These are phyloP conservation scores for Sporothrix euskadiensis DNA, from an alignment of 2,329 filamentous ascomycete species.

Conservation along the genomic window DNA sequence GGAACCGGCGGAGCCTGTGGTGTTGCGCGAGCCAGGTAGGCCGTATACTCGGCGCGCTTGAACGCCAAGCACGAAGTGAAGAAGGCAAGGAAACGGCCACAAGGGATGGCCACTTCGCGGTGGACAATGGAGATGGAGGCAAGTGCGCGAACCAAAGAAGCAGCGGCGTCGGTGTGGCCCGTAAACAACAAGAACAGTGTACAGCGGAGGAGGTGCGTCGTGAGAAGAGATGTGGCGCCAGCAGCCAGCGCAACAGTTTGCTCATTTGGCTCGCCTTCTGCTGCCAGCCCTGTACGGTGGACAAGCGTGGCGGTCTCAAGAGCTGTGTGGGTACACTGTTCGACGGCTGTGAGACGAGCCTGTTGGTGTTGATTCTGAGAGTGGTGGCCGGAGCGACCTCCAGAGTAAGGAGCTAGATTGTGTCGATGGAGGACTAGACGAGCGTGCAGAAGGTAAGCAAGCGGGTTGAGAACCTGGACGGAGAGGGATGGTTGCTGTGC, in stretches of 20 bases:
- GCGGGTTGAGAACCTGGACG: slow-evolving; percentile 70
- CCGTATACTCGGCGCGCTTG: slow-evolving; percentile 46
- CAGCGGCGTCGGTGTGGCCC: slow-evolving; percentile 70
- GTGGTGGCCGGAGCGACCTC: not conserved
- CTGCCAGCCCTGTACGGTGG: slow-evolving; percentile 48
- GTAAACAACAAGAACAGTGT: slow-evolving; percentile 76
- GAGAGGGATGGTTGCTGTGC: slow-evolving; percentile 54
- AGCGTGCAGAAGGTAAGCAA: slow-evolving; percentile 77
- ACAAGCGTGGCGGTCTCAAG: slow-evolving; percentile 78
- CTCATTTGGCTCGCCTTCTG: slow-evolving; percentile 44
- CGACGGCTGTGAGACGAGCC: slow-evolving; percentile 69
- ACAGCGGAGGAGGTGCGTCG: slow-evolving; percentile 85
- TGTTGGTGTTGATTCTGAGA: not conserved
- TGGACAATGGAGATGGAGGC: slow-evolving; percentile 65
- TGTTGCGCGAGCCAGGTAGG: slow-evolving; percentile 41
- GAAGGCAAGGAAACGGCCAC: slow-evolving; percentile 78
- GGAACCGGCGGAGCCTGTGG: slow-evolving; percentile 31
- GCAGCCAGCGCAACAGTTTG: not conserved
- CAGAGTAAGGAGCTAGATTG: slow-evolving; percentile 66
- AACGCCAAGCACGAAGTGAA: slow-evolving; percentile 69
- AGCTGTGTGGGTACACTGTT: slow-evolving; percentile 72
- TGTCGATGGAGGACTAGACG: slow-evolving; percentile 86
- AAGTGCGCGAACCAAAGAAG: slow-evolving; percentile 70
- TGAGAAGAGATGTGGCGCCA: slow-evolving; percentile 72
- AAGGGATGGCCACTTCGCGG: slow-evolving; percentile 61